A percentile compares a stretch with the other conserved stretches of the same genome.
Conservation (phyloP, 352 stramenopile genomes). For the Globisporangium nagaii region DNA sequence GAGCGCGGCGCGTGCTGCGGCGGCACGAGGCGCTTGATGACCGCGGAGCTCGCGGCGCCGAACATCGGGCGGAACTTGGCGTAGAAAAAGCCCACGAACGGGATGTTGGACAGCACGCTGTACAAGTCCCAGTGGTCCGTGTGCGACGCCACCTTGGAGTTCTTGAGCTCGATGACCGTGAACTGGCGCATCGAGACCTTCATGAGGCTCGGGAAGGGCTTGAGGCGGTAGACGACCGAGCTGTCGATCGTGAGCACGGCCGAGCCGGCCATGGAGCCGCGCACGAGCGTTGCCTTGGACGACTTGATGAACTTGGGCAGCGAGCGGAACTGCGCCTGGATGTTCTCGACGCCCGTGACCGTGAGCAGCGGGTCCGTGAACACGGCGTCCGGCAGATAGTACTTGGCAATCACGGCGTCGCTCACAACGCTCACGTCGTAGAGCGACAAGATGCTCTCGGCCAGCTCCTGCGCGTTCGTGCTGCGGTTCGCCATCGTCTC, state of each 20-base stretch:
- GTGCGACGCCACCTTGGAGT: constrained; percentile 70
- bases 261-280: constrained; percentile 74
- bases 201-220: constrained; percentile 68
- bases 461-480: constrained; percentile 69
- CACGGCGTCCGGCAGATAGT: constrained; percentile 68
- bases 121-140: constrained; percentile 85
- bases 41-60: constrained; percentile 50
- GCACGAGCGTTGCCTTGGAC: constrained; percentile 73
- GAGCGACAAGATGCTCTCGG: constrained; percentile 76
- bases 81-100: constrained; percentile 78
- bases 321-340: constrained; percentile 80
- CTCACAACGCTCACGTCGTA: constrained; percentile 67
- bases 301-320: constrained; percentile 74
- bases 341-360: constrained; percentile 70
- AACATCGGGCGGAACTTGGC: constrained; percentile 72
- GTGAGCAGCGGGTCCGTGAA: constrained; percentile 79
- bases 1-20: constrained; percentile 6
- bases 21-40: constrained; percentile 67
- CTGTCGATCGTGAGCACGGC: constrained; percentile 80
- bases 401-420: constrained; percentile 73
- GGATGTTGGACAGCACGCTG: constrained; percentile 74
- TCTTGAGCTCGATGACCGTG: constrained; percentile 79
- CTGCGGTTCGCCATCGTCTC: constrained; percentile 49
- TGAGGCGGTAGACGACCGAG: constrained; percentile 66
- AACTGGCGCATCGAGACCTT: constrained; percentile 74